phyloP scores from a whole-genome alignment of 257 asterid species.

The Solanum sejunctum region DNA sequence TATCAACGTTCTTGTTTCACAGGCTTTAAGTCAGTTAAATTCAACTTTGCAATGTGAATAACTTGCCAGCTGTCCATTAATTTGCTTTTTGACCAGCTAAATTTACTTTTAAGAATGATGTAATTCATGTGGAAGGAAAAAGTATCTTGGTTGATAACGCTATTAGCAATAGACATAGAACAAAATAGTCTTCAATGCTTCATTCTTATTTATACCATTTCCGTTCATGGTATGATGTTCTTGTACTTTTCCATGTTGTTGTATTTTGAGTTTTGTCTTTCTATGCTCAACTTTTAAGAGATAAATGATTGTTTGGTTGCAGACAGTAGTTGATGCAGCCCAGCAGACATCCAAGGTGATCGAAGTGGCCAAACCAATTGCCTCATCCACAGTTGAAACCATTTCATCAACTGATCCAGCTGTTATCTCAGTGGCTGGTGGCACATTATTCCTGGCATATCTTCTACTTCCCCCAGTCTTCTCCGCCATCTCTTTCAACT shows the following conservation, averaged over 20 bases:
- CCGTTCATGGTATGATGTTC: background rate
- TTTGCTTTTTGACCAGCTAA: background rate
- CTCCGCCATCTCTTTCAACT: conserved; percentile 57
- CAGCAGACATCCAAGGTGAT: conserved; percentile 80
- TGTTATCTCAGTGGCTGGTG: conserved; percentile 55
- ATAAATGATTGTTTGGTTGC: conserved; percentile 11
- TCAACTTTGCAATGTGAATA: background rate
- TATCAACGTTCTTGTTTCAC: background rate
- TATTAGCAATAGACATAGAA: background rate
- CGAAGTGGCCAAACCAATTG: conserved; percentile 68
- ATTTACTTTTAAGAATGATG: background rate
- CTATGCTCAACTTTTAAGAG: background rate
- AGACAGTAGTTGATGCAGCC: conserved; percentile 82
- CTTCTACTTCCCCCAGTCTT: conserved; percentile 73
- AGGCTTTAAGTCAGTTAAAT: background rate
- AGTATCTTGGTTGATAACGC: background rate
- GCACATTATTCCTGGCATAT: conserved; percentile 56
- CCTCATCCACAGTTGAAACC: conserved; percentile 65
- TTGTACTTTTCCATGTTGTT: background rate
- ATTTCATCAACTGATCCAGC: conserved; percentile 71
- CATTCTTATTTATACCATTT: background rate
- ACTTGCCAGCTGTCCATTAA: background rate
- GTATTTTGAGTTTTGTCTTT: background rate
- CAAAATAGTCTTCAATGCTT: background rate
- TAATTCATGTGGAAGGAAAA: background rate